These are phyloP conservation scores for Periconia digitata DNA, from an alignment of 2,329 filamentous ascomycete species.

Conservation along the genomic window DNA sequence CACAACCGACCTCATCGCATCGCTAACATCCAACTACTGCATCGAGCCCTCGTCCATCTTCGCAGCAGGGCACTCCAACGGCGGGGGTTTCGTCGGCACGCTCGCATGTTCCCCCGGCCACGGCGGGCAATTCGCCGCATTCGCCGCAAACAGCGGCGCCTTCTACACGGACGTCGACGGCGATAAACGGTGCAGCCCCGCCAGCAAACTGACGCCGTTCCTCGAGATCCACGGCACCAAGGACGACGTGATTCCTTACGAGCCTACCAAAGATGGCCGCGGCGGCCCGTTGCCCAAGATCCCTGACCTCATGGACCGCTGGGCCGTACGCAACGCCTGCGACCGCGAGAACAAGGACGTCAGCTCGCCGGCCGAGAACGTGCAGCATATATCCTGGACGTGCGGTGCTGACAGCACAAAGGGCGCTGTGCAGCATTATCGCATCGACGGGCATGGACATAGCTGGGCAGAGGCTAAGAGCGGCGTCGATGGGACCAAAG, in stretches of 20 bases:
- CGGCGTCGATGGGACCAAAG: background rate
- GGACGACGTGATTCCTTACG: conserved; percentile 1
- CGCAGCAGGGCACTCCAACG: conserved; percentile 5
- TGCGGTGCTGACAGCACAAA: background rate
- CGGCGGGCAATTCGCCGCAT: conserved; percentile 6
- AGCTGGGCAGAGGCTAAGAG: background rate
- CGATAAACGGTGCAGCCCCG: background rate
- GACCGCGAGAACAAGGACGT: background rate
- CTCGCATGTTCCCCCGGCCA: conserved; percentile 4
- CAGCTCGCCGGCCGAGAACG: background rate
- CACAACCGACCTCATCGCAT: conserved; percentile 2
- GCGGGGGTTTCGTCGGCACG: conserved; percentile 6
- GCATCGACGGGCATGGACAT: background rate
- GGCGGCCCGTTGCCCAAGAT: conserved; percentile 1
- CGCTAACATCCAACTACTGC: background rate
- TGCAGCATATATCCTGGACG: background rate
- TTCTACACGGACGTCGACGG: conserved; percentile 4
- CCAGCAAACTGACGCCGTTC: background rate
- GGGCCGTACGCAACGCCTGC: conserved; percentile 1
- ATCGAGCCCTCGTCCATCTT: conserved; percentile 1
- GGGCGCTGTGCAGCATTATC: background rate
- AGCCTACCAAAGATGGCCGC: background rate
- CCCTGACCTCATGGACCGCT: conserved; percentile 1
- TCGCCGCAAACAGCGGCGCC: conserved; percentile 1
- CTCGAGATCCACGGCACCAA: conserved; percentile 3